phyloP scores from a whole-genome alignment of 441 rosid species.

The Flueggea neowawraea region DNA sequence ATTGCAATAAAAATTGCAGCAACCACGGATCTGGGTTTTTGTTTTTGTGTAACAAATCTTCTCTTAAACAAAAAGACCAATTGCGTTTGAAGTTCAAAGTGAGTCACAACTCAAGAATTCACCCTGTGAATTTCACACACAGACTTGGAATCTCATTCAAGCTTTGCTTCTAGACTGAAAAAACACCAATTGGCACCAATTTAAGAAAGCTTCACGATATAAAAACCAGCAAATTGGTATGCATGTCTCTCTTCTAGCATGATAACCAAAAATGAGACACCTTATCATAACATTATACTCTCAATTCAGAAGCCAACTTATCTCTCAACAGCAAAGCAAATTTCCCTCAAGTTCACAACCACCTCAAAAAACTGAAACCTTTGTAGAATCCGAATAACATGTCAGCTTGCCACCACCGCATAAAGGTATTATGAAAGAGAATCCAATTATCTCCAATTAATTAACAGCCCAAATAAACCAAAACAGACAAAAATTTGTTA shows the following conservation, averaged over 20 bases:
- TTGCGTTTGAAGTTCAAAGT: slow-evolving; percentile 12
- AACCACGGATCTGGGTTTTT: no score
- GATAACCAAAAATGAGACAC: not conserved
- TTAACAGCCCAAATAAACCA: not conserved
- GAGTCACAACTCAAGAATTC: slow-evolving; percentile 13
- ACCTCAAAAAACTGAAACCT: slow-evolving; percentile 7
- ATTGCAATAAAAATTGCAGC: no score
- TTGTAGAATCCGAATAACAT: not conserved
- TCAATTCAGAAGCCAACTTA: not conserved
- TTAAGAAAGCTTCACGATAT: not conserved
- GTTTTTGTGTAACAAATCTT: slow-evolving; percentile 4
- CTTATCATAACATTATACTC: not conserved
- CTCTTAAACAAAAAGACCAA: slow-evolving; percentile 25
- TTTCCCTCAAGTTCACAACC: slow-evolving; percentile 8
- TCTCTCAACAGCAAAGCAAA: not conserved
- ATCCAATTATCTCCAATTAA: not conserved
- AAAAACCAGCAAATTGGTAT: slow-evolving; percentile 4
- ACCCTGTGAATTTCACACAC: slow-evolving; percentile 11
- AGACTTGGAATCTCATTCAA: slow-evolving; percentile 5
- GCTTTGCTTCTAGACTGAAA: slow-evolving; percentile 3
- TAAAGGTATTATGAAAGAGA: not conserved
- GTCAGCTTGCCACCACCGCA: no score
- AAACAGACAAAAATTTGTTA: not conserved
- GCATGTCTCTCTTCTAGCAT: slow-evolving; percentile 2
- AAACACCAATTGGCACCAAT: not conserved